Conservation (phyloP, 2,329 filamentous ascomycete genomes). For the Penicillium griseofulvum region DNA sequence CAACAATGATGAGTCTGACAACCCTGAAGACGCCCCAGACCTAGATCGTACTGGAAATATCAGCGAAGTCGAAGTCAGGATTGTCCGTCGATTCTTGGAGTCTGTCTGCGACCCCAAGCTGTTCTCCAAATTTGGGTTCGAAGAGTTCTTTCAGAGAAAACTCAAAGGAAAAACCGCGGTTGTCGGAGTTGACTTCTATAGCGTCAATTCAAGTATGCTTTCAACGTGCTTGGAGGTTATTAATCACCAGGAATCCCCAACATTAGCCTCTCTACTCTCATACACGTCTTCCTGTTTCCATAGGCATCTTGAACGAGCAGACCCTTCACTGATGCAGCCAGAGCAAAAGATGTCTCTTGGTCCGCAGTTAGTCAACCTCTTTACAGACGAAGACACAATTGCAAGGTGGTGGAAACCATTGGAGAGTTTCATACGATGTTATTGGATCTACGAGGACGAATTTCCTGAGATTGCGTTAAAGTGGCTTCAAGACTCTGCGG, state of each 20-base stretch:
- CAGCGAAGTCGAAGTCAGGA: slow-evolving; percentile 22
- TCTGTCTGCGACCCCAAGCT: slow-evolving; percentile 25
- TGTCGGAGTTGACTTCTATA: slow-evolving; percentile 19
- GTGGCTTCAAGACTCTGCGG: slow-evolving; percentile 29
- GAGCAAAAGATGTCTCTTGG: slow-evolving; percentile 21
- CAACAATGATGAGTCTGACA: neutral
- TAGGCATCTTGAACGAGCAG: slow-evolving; percentile 12
- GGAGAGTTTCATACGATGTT: neutral
- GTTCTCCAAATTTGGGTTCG: slow-evolving; percentile 28
- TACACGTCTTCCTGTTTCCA: slow-evolving; percentile 8
- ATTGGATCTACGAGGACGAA: slow-evolving; percentile 21
- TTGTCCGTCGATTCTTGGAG: slow-evolving; percentile 26
- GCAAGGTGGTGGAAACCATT: slow-evolving; percentile 19
- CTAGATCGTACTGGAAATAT: slow-evolving; percentile 9
- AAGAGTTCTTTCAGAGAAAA: slow-evolving; percentile 27
- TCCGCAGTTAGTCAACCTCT: slow-evolving; percentile 21
- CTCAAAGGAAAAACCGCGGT: slow-evolving; percentile 16
- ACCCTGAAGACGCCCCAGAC: neutral
- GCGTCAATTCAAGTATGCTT: slow-evolving; percentile 6
- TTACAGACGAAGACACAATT: slow-evolving; percentile 19
- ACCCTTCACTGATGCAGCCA: slow-evolving; percentile 21
- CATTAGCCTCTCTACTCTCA: neutral
- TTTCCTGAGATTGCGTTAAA: slow-evolving; percentile 14
- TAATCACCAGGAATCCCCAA: neutral
- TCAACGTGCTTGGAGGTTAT: slow-evolving; percentile 15